These are phyloP conservation scores for Penicillium parvum DNA, from an alignment of 495 filamentous ascomycete species.

Conservation along the genomic window DNA sequence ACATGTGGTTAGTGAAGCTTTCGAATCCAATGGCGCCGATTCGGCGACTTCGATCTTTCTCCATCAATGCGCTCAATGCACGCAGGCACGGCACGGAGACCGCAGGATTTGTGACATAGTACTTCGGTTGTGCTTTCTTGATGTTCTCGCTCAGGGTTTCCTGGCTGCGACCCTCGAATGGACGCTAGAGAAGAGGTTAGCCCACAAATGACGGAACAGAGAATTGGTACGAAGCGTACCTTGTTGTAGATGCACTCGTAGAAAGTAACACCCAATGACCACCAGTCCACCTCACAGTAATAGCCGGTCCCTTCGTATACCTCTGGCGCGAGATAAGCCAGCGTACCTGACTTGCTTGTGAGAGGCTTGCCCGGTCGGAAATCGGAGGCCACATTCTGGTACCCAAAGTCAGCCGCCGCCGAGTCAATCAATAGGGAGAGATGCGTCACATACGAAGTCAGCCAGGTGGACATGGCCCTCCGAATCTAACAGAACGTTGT, in stretches of 20 bases:
- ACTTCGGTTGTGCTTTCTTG: conserved; percentile 76
- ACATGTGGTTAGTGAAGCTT: conserved; percentile 78
- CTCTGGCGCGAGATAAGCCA: conserved; percentile 94
- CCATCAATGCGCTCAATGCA: conserved; percentile 75
- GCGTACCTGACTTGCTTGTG: conserved; percentile 92
- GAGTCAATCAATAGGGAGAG: not conserved
- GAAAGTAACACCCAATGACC: conserved; percentile 93
- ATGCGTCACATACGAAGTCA: conserved; percentile 72
- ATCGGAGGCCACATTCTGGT: conserved; percentile 95
- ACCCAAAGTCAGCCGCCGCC: not conserved
- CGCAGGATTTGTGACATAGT: conserved; percentile 81
- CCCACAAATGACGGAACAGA: not conserved
- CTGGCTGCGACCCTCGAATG: conserved; percentile 85
- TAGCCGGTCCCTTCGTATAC: conserved; percentile 90
- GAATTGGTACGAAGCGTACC: too few species aligned
- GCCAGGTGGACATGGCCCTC: conserved; percentile 97
- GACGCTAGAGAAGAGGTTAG: conserved; percentile 56
- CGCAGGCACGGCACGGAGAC: conserved; percentile 83
- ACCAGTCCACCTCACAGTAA: conserved; percentile 88
- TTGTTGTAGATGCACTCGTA: conserved; percentile 99
- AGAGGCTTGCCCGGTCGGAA: conserved; percentile 75
- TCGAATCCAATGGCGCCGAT: conserved; percentile 76
- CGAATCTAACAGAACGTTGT: conserved; percentile 90
- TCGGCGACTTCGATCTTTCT: conserved; percentile 71
- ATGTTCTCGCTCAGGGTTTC: conserved; percentile 76